Conservation (phyloP, 305 asterid genomes). For the Fraxinus latifolia region DNA sequence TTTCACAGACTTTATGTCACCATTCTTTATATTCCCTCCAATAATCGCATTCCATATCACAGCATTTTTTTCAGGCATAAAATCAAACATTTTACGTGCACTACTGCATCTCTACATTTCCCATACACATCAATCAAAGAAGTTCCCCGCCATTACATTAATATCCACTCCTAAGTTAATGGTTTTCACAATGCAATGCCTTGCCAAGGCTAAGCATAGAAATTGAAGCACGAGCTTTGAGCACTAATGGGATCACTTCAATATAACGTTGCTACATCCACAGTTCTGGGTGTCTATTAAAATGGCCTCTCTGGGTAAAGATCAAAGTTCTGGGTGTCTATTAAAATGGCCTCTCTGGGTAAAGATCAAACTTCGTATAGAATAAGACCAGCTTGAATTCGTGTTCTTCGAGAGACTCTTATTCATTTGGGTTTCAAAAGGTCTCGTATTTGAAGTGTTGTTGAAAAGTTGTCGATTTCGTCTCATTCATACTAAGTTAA, state of each 20-base stretch:
- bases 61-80: not conserved
- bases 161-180: conserved; percentile 42
- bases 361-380: conserved; percentile 34
- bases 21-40: conserved; percentile 56
- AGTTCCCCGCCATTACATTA: too few relatives aligned
- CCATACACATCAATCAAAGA: too few relatives aligned
- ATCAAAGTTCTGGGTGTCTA: conserved; percentile 40
- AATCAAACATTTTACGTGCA: too few relatives aligned
- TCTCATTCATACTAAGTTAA: not conserved
- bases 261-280: conserved; percentile 23
- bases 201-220: conserved; percentile 43
- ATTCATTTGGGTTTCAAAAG: conserved; percentile 1
- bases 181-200: conserved; percentile 52
- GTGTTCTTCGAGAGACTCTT: not conserved
- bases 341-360: conserved; percentile 46
- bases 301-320: conserved; percentile 44
- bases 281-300: conserved; percentile 43
- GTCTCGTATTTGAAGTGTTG: not conserved
- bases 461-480: not conserved
- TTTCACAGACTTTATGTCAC: conserved; percentile 34
- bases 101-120: too few relatives aligned
- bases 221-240: conserved; percentile 74
- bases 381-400: conserved; percentile 2
- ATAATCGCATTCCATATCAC: conserved; percentile 75
- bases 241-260: conserved; percentile 55